Evolutionary conservation across 768 basidiomycete species (phyloP).

Genomic region (Boletus vinaceobasis): DNA sequence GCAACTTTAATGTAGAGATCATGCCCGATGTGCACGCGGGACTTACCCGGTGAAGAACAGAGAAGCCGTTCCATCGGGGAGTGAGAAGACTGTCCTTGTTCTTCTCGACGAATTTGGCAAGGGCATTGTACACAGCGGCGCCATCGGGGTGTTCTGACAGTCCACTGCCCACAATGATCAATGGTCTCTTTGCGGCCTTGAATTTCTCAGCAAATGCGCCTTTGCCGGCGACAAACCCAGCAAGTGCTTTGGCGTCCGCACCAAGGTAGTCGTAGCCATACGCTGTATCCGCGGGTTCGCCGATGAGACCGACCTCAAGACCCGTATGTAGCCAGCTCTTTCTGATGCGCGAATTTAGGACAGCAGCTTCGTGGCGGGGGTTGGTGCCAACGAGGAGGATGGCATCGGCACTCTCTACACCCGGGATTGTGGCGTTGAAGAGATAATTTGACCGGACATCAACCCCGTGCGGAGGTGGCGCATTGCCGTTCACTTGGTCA

Average conservation of each 20-base stretch:
- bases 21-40: not conserved
- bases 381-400: conserved; percentile 95
- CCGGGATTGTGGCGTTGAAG: conserved; percentile 91
- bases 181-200: conserved; percentile 81
- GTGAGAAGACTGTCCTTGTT: conserved; percentile 76
- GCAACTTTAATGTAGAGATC: not conserved
- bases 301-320: conserved; percentile 85
- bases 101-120: conserved; percentile 76
- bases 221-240: conserved; percentile 75
- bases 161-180: conserved; percentile 91
- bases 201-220: conserved; percentile 81
- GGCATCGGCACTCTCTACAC: conserved; percentile 86
- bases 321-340: conserved; percentile 89
- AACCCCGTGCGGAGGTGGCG: conserved; percentile 73
- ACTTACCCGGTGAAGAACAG: conserved; percentile 83
- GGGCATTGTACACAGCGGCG: conserved; percentile 66
- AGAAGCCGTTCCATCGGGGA: conserved; percentile 95
- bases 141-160: conserved; percentile 85
- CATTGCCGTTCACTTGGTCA: conserved; percentile 67
- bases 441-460: conserved; percentile 96
- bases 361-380: conserved; percentile 95
- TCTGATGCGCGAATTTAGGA: conserved; percentile 94
- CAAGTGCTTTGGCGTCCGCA: conserved; percentile 65
- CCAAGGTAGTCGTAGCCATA: conserved; percentile 95
- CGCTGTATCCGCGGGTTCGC: conserved; percentile 85